These are phyloP conservation scores for Cenchrus americanus DNA, from an alignment of 176 grass and related monocot species.

Conservation along the genomic window DNA sequence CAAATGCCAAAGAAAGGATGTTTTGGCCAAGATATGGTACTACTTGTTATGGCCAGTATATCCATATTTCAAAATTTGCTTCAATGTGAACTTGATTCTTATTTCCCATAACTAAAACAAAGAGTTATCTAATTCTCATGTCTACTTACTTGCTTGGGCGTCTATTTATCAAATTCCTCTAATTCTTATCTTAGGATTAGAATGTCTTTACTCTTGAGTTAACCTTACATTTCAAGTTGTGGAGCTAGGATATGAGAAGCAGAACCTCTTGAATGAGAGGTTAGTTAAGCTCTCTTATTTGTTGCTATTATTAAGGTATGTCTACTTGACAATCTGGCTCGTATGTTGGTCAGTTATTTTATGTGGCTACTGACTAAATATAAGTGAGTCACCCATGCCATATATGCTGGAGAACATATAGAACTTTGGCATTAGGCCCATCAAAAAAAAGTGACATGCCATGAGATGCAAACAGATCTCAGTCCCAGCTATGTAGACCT, in stretches of 20 bases:
- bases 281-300: slow-evolving; percentile 26
- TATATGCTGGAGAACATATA: slow-evolving; percentile 51
- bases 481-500: not conserved
- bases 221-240: slow-evolving; percentile 32
- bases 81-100: not conserved
- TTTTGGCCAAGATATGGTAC: not conserved
- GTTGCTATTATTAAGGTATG: slow-evolving; percentile 51
- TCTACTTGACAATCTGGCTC: slow-evolving; percentile 3
- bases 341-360: not conserved
- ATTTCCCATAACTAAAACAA: not conserved
- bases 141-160: not conserved
- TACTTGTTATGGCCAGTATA: not conserved
- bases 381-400: not conserved
- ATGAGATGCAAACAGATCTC: not conserved
- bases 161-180: not conserved
- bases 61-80: not conserved
- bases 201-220: slow-evolving; percentile 1
- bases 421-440: slow-evolving; percentile 24
- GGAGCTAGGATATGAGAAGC: slow-evolving; percentile 67
- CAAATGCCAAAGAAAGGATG: not conserved
- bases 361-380: not conserved
- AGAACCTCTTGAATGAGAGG: slow-evolving; percentile 41
- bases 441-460: slow-evolving; percentile 15
- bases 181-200: not conserved
- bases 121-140: not conserved